Base-by-base conservation (phyloP, 148 eudicot species). In the Nyssa sinensis region DNA sequence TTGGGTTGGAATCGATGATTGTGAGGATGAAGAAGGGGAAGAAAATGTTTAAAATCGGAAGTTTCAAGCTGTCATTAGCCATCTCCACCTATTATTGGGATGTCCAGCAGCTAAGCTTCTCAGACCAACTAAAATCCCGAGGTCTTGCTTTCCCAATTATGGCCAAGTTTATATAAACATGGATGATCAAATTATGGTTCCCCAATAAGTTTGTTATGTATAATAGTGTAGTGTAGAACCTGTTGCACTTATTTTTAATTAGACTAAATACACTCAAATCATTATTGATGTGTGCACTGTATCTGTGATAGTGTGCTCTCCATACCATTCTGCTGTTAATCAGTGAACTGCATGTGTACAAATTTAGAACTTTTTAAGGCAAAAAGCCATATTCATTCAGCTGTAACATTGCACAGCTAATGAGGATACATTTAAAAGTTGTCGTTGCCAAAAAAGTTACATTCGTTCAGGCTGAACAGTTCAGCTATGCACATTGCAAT, bases 1-100 rank as follows among this genome's bases (percentile, higher is more conserved):
- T 29, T 91, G 98, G 98, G 97, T 94, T 61, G 95, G 97, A 65
- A 90, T 94, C 24, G 95, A 88, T 31, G 92, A 88, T 29, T 75
- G n/a, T 32, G 96, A 93, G 44, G 98, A 94, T 69, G 91, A 94
- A 35, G 85, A 75, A 68, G 82, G 68, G 3, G 84, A 66, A 61
- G 81, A 79, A 4, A 77, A 71, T 33, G 32, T 27, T 41, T 66
- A n/a, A n/a, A 66, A 66, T 33, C 27, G 44, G 10, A 61, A 13
- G 12, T 59, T 25, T 35, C 63, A 9, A 21, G 7, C 25, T n/a
- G 4, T 61, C n/a, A 34, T 24, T n/a, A 16, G 6, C 44, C 47
- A 2, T 23, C 19, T 33, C 60, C 19, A 51, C 62, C 17, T 29
- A 21, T 16, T 3, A 7, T 17, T 21, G 47, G 59, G 72, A 31